Conservation (phyloP, 495 filamentous ascomycete species). For the Aspergillus olivimuriae region DNA sequence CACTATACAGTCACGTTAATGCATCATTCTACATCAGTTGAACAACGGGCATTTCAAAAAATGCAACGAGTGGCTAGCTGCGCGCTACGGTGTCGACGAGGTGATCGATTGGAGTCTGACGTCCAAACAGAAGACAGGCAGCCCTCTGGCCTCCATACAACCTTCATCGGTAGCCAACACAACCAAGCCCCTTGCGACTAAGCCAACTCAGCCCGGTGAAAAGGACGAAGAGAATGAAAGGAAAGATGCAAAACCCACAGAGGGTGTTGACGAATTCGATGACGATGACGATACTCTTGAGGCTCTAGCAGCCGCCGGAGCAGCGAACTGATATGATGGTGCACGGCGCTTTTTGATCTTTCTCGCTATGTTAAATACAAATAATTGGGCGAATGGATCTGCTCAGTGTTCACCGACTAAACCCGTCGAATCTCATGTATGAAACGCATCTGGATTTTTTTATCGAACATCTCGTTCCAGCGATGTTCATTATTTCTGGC, state of each 20-base stretch:
- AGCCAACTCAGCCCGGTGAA: background rate
- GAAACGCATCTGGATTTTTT: too few species aligned
- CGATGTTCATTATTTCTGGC: too few species aligned
- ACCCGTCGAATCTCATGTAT: too few species aligned
- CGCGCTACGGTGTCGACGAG: constrained; percentile 69
- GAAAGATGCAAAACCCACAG: background rate
- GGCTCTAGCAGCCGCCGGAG: constrained; percentile 29
- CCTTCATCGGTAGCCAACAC: constrained; percentile 13
- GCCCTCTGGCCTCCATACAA: constrained; percentile 8
- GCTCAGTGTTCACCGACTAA: too few species aligned
- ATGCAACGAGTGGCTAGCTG: constrained; percentile 82
- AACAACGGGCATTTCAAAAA: constrained; percentile 80
- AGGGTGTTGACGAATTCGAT: constrained; percentile 28
- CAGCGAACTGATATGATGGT: constrained; percentile 7
- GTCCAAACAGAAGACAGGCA: constrained; percentile 15
- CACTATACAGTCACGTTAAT: too few species aligned
- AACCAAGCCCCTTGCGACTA: constrained; percentile 1
- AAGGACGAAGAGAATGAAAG: constrained; percentile 1
- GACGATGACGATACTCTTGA: constrained; percentile 38
- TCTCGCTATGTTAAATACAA: too few species aligned
- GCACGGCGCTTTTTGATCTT: too few species aligned
- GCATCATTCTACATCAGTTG: too few species aligned
- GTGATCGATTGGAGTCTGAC: constrained; percentile 83
- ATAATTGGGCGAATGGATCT: too few species aligned
- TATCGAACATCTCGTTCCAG: too few species aligned